Evolutionary conservation across 164 flowering plant genomes (phyloP).

Genomic region (Magnolia officinalis): DNA sequence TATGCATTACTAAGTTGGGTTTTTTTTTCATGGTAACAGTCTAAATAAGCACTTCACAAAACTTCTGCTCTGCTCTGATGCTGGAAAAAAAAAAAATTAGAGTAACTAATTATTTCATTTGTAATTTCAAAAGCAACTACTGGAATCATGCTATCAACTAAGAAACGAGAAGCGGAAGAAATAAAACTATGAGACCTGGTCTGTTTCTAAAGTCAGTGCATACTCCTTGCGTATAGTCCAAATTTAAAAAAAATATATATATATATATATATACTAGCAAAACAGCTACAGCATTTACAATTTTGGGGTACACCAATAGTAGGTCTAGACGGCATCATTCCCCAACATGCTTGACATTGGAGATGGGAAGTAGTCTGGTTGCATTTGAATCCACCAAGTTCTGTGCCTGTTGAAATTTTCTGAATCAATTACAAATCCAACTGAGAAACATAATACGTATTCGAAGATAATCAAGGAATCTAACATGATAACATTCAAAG

Average conservation of each 20-base stretch:
- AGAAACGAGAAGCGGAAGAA: not conserved
- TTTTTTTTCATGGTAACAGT: too few species aligned
- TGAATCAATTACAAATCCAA: conserved; percentile 4
- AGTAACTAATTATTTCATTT: not conserved
- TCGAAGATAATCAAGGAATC: not conserved
- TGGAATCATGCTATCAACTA: not conserved
- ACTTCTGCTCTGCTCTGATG: not conserved
- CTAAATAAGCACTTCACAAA: too few species aligned
- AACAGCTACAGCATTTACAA: conserved; percentile 36
- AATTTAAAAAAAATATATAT: too few species aligned
- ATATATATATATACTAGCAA: too few species aligned
- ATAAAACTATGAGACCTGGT: not conserved
- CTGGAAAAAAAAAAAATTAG: not conserved
- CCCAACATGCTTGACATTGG: conserved; percentile 80
- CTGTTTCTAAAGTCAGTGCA: too few species aligned
- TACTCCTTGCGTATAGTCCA: too few species aligned
- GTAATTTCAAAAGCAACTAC: not conserved
- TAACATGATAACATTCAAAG: not conserved
- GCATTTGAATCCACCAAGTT: conserved; percentile 62
- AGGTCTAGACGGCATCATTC: conserved; percentile 86
- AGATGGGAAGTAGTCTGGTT: conserved; percentile 60
- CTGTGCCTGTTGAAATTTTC: conserved; percentile 35
- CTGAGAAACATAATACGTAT: not conserved
- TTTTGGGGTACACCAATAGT: conserved; percentile 62
- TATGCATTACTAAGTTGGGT: too few species aligned